Conservation (phyloP, 2,329 filamentous ascomycete genomes). For the Lasiodiplodia hormozganensis region DNA sequence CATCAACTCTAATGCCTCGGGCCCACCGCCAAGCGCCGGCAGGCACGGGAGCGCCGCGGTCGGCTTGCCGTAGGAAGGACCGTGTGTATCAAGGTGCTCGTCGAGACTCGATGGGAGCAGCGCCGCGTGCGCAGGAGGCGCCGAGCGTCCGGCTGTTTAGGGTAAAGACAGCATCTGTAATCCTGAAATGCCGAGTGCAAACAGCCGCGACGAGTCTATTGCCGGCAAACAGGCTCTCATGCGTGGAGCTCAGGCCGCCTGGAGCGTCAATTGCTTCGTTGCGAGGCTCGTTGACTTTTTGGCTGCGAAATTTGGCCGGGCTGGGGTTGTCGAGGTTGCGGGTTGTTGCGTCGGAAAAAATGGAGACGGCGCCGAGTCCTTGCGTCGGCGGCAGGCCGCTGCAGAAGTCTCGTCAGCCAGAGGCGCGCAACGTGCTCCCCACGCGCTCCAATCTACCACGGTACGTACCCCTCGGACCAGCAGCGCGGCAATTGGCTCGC, state of each 20-base stretch:
- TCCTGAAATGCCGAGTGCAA: background rate
- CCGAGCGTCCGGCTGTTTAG: conserved; percentile 11
- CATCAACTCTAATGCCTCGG: background rate
- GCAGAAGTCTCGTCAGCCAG: background rate
- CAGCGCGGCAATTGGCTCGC: conserved; percentile 4
- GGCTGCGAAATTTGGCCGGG: conserved; percentile 4
- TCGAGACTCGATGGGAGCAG: background rate
- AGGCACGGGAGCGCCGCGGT: background rate
- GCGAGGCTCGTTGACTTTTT: background rate
- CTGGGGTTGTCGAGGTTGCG: background rate
- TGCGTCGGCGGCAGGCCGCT: conserved; percentile 1
- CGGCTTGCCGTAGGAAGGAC: background rate
- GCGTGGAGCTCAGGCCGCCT: conserved; percentile 11
- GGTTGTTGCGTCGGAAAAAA: conserved; percentile 3
- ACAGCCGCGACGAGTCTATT: conserved; percentile 11
- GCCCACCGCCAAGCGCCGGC: background rate
- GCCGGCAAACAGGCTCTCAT: background rate
- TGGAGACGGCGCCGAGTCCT: background rate
- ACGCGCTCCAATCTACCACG: conserved; percentile 2
- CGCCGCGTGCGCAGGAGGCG: background rate
- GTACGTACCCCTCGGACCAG: background rate
- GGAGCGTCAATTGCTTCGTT: conserved; percentile 10
- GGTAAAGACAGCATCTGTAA: conserved; percentile 5
- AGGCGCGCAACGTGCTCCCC: background rate
- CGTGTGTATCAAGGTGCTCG: background rate